Evolutionary conservation across 176 grass and related monocot genomes (phyloP).

Genomic region (Avena sativa): DNA sequence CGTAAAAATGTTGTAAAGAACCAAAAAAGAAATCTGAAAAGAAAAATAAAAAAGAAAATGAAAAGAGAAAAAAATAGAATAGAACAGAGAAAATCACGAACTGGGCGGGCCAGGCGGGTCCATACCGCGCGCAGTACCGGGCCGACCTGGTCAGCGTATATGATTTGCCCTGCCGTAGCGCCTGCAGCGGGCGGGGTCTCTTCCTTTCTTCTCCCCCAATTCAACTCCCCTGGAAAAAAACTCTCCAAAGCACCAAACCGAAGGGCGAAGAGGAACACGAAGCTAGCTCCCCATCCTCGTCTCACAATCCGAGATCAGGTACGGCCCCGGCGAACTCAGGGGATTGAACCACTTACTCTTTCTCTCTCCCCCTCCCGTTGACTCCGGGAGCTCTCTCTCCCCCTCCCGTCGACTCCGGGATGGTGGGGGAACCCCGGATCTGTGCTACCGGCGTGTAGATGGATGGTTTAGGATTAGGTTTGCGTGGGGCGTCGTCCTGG

Average conservation of each 20-base stretch:
- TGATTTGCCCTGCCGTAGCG: too few species aligned
- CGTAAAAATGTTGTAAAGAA: too few species aligned
- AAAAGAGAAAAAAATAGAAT: too few species aligned
- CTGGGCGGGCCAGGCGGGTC: too few species aligned
- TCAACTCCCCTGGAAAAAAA: neutral
- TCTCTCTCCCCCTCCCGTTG: neutral
- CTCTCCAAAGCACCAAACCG: neutral
- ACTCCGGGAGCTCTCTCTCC: neutral
- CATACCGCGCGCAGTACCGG: too few species aligned
- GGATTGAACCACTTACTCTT: neutral
- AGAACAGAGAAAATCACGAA: too few species aligned
- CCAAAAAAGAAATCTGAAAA: too few species aligned
- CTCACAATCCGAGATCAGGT: conserved; percentile 29
- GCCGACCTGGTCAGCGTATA: too few species aligned
- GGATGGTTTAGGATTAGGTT: neutral
- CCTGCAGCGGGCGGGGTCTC: too few species aligned
- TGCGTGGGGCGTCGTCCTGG: neutral
- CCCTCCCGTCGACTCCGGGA: neutral
- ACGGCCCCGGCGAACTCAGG: neutral
- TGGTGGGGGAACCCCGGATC: neutral
- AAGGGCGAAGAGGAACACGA: neutral
- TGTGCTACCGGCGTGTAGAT: neutral
- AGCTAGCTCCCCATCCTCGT: neutral
- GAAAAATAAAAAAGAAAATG: too few species aligned
- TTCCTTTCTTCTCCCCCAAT: neutral